Conservation (phyloP, 23 red algal genomes). For the Gracilaria caudata region DNA sequence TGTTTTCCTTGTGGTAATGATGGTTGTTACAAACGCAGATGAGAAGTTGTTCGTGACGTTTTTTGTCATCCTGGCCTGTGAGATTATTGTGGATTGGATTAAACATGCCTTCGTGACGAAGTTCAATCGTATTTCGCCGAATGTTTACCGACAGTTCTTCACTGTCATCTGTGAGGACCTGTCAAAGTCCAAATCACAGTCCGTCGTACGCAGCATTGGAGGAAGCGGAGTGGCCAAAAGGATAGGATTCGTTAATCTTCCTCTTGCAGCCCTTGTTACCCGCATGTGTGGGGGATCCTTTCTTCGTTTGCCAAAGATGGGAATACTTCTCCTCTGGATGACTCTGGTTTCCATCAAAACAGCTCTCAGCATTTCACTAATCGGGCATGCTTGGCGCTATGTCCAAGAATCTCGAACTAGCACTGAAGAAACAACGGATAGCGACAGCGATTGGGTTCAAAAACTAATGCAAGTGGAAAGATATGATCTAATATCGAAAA, state of each 20-base stretch:
- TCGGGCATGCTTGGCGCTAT: constrained; percentile 56
- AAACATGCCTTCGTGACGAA: constrained; percentile 93
- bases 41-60: constrained; percentile 59
- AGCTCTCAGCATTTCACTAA: constrained; percentile 38
- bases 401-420: neutral
- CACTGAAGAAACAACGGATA: constrained; percentile 19
- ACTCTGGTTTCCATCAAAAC: constrained; percentile 53
- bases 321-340: constrained; percentile 24
- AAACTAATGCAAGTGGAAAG: constrained; percentile 57
- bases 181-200: constrained; percentile 30
- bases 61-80: constrained; percentile 69
- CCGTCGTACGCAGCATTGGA: constrained; percentile 69
- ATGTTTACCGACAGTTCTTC: constrained; percentile 78
- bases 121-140: constrained; percentile 88
- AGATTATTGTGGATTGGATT: constrained; percentile 91
- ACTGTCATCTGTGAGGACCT: constrained; percentile 78
- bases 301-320: constrained; percentile 28
- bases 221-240: constrained; percentile 76
- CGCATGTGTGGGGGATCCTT: constrained; percentile 34
- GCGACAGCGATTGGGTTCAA: constrained; percentile 37
- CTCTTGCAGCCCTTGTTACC: constrained; percentile 72
- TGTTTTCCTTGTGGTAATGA: constrained; percentile 80
- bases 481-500: constrained; percentile 64
- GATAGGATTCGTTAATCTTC: constrained; percentile 73
- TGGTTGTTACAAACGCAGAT: constrained; percentile 74